Conservation (phyloP, 371 early-diverging fungal genomes). For the Gilbertella persicaria region DNA sequence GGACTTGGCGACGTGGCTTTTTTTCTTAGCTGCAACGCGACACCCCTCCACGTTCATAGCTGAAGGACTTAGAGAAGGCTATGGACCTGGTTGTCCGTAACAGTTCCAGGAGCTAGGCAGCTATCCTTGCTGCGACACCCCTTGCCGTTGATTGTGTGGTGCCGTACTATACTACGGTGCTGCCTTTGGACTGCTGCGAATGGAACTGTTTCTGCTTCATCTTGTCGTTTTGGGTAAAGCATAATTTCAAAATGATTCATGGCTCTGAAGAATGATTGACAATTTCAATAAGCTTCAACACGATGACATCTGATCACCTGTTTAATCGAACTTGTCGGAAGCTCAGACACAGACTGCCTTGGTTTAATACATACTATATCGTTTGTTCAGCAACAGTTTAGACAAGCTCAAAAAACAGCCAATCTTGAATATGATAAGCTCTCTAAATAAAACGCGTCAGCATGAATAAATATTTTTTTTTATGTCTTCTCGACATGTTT, state of each 20-base stretch:
- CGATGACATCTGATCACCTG: slow-evolving; percentile 5
- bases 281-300: slow-evolving; percentile 10
- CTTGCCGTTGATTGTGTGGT: slow-evolving; percentile 16
- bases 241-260: slow-evolving; percentile 1
- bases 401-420: slow-evolving; percentile 12
- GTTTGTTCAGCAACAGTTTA: slow-evolving; percentile 8
- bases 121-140: slow-evolving; percentile 12
- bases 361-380: slow-evolving; percentile 2
- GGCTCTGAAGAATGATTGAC: slow-evolving; percentile 1
- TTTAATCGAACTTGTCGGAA: slow-evolving; percentile 7
- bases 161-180: slow-evolving; percentile 13
- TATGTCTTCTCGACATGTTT: no score
- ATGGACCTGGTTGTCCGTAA: slow-evolving; percentile 16
- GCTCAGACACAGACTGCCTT: slow-evolving; percentile 6
- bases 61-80: slow-evolving; percentile 14
- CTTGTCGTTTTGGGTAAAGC: no score
- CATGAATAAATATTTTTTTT: no score
- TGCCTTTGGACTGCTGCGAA: slow-evolving; percentile 13
- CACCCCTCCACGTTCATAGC: slow-evolving; percentile 13
- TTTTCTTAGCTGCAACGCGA: slow-evolving; percentile 15
- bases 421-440: slow-evolving; percentile 16
- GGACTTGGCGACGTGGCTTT: slow-evolving; percentile 12
- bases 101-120: slow-evolving; percentile 12
- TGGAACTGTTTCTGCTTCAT: slow-evolving; percentile 16
- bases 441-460: no score